These are phyloP conservation scores for Hyaloscypha bicolor DNA, from an alignment of 495 filamentous ascomycete genomes.

Conservation along the genomic window DNA sequence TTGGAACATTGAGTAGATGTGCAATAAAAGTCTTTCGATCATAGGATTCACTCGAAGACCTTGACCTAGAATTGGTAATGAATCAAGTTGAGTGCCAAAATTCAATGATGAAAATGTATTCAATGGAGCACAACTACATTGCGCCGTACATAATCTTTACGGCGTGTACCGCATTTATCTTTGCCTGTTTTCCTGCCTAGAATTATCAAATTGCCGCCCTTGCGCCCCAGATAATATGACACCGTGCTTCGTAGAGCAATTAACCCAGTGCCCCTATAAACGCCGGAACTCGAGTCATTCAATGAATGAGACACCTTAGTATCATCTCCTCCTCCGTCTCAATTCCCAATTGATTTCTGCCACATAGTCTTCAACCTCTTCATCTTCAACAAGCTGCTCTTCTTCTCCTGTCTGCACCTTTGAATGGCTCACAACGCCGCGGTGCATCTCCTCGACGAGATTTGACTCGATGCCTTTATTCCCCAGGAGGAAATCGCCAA, in stretches of 20 bases:
- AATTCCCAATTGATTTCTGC: conserved; percentile 40
- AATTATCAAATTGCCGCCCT: background rate
- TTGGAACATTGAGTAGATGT: too few relatives aligned
- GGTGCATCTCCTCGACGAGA: conserved; percentile 15
- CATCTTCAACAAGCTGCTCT: conserved; percentile 32
- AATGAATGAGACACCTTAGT: background rate
- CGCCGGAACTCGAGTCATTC: background rate
- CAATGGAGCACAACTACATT: background rate
- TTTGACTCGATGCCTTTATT: conserved; percentile 58
- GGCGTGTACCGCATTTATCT: background rate
- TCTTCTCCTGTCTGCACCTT: background rate
- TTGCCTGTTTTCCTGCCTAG: background rate
- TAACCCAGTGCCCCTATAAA: background rate
- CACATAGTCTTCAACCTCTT: conserved; percentile 19
- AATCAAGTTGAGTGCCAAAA: too few relatives aligned
- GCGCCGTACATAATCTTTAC: background rate
- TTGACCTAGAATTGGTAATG: too few relatives aligned
- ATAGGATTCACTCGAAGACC: too few relatives aligned
- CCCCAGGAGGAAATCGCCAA: conserved; percentile 74
- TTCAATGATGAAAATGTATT: background rate
- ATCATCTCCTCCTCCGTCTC: conserved; percentile 18
- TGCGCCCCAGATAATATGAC: background rate
- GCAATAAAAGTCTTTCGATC: too few relatives aligned
- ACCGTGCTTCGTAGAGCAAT: background rate
- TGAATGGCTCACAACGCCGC: background rate